Base-by-base conservation (phyloP, 176 grass and related monocot genomes). In the Bonia amplexicaulis region DNA sequence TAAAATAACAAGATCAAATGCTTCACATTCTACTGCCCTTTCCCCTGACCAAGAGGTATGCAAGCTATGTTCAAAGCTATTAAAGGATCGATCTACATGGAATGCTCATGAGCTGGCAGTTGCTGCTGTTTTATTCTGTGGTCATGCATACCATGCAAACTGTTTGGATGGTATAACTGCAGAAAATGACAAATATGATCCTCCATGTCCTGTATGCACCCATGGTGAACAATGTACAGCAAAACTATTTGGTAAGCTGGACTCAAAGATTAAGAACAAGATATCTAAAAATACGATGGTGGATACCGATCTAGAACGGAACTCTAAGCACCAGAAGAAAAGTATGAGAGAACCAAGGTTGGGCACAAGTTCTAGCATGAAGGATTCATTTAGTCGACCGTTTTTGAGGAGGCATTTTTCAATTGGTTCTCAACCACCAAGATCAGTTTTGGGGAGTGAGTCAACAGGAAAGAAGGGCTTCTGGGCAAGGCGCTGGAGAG, bases 121-220 rank as follows among this genome's bases (percentile, higher is more conserved):
- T 45, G 82, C 92, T 80, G 88, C 85, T 75, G 35, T 97, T 87
- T 64, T 97, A 78, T 85, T 86, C 45, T 97, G 92, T 39, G 87
- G 92, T 31, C 94, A 92, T 76, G 65, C 77, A 33, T 97, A 90
- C 66, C 94, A 97, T 75, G 90, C 74, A 60, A 90, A 89, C 72
- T 94, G 94, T 88, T 97, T 97, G 68, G 94, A 97, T 58, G 90
- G 77, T 66, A 76, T 94, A 66, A 90, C 87, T 7, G 40, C 41
- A 16, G 94, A 97, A 60, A 73, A 58, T 68, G 92, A 97, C 17
- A 91, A 82, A 90, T 94, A 85, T 76, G 90, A 97, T 19, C 94
- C 94, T 65, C 77, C 73, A 19, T 97, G 92, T 58, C 94, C 90
- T 78, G 22, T 94, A 40, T 92, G 94, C 71, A 92, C 79, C 27